Base-by-base conservation (phyloP, 2,329 filamentous ascomycete species). In the Capronia americana region DNA sequence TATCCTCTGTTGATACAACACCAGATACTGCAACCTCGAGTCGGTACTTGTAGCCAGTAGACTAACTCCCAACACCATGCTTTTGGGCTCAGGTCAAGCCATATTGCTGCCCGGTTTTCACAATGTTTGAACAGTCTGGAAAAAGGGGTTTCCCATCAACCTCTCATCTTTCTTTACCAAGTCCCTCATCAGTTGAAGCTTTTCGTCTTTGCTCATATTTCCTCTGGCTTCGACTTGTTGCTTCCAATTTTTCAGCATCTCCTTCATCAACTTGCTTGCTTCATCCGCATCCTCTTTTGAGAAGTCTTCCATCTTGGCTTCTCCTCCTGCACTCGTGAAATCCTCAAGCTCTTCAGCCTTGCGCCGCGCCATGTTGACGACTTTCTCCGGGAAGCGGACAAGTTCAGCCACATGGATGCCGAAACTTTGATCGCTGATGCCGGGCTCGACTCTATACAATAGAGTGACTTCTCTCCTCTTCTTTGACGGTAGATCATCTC, bases 291-390 rank as follows among this genome's bases (percentile, higher is more conserved):
- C 93, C 70, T 93, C 86, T 74, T 92, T 93, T 70, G 86, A 90
- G 76, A 92, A 92, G 71, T 86, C 81, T 51, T 85, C 78, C 7
- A 83, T 82, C 6, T 68, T 69, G 32, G 61, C 38, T n/a, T 67
- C 68, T 53, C 85, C 76, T 23, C 79, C 84, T 68, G 91, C 89
- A 73, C 92, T 88, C 80, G 93, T 93, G 74, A 99, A 99, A 77
- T 99, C 95, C 78, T 99, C 95, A 41, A 99, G 85, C 83, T 99
- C 96, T 78, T 98, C 95, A 0, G 95, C 95, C 82, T 99, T 99
- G 73, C 95, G 88, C 81, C 96, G 96, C n/a, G 95, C 95, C 96
- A 99, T 99, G 70, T 93, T 92, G 67, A 99, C 91, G 17, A 99
- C 96, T 81, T 99, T 99, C 73, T 92, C 90, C 0, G 95, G 95